Evolutionary conservation across 345 rosid species (phyloP), one percentile per base, ranked within the genome.

Genomic region (Erodium maritimum): DNA sequence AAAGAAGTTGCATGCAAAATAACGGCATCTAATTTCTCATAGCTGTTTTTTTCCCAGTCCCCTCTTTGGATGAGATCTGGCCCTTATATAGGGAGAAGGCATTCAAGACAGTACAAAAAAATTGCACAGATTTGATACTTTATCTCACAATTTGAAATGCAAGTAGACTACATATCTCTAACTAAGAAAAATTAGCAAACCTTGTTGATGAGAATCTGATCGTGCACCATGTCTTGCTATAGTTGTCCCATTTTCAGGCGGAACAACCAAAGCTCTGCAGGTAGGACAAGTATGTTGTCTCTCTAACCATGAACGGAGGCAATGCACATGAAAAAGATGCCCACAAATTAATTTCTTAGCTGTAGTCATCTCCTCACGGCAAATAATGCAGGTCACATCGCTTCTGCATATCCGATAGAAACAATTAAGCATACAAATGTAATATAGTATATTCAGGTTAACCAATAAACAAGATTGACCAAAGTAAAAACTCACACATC

Each of bases 241-340:
- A 69, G 65, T 71, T 69, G 85, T 62, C 65, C 77, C 79, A 77
- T 62, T 81, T 65, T 88, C 95, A 71, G 96, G 66, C 23, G 96
- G 95, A 48, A 86, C 88, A 73, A 91, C 95, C 21, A 75, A 76
- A 4, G 96, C 96, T 69, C 96, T 84, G 74, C 96, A 91, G 29
- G 96, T 91, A 33, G 98, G 98, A 55, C 98, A 91, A 17, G 98
- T 91, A 76, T 88, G 90, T 54, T 91, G 96, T 46, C 98, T 68
- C 79, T 91, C 96, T 62, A 91, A 73, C 98, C 98, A 91, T 19
- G 95, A 91, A 5, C 98, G 93, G 16, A 91, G 96, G 72, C 98
- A 91, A 63, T 91, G 93, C 23, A 91, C 93, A 68, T 88, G 98
- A 62, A 91, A 91, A 54, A 91, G 82, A 80, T 88, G 98, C 46